Evolutionary conservation across 306 rosid species (phyloP).

Genomic region (Betula pendula): DNA sequence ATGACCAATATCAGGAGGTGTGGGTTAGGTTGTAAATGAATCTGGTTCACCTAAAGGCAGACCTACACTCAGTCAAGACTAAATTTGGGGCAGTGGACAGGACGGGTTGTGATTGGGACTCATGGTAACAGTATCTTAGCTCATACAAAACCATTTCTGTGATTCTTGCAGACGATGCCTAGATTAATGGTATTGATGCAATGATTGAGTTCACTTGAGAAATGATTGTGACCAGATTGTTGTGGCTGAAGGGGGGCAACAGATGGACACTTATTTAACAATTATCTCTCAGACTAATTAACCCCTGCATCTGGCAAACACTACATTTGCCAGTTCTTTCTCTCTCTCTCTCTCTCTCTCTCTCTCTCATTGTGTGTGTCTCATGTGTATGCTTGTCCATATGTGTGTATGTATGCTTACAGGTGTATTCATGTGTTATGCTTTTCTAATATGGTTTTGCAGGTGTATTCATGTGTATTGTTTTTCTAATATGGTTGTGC

Average conservation of each 20-base stretch:
- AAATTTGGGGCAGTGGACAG: neutral
- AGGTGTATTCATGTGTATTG: constrained; percentile 1
- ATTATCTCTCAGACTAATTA: neutral
- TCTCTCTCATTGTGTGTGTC: neutral
- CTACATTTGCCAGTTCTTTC: neutral
- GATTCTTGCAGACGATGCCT: neutral
- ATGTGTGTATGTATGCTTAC: neutral
- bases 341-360: neutral
- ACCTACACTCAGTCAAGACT: neutral
- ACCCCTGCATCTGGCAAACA: neutral
- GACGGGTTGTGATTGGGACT: neutral
- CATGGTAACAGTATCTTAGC: neutral
- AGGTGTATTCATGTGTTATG: too few relatives aligned
- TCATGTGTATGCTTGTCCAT: neutral
- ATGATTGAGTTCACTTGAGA: constrained; percentile 6
- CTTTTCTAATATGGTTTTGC: constrained; percentile 4
- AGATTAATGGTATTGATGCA: neutral
- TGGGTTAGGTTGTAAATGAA: neutral
- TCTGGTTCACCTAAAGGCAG: neutral
- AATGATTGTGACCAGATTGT: neutral
- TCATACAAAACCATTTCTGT: neutral
- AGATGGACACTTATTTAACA: neutral
- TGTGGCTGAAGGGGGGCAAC: neutral
- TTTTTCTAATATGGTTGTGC: constrained; percentile 37
- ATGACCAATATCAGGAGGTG: neutral